Base-by-base conservation (phyloP, 495 filamentous ascomycete species). In the Cenococcum geophilum region DNA sequence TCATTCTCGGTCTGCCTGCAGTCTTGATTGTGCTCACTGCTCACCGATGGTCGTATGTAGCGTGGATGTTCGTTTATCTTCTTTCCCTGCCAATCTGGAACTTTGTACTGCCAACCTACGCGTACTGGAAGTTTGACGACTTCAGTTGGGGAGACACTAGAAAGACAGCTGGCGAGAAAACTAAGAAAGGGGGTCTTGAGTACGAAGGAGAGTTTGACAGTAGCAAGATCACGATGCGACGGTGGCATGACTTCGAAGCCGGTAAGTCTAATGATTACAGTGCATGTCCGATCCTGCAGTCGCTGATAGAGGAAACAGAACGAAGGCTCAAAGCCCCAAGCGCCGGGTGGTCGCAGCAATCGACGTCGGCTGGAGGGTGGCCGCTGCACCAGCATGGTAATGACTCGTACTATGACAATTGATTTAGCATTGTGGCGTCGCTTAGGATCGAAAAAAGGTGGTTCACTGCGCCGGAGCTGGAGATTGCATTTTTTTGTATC, bases 61-160 rank as follows among this genome's bases (percentile, higher is more conserved):
- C 88, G 40, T 99, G 95, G 95, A 96, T 99, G 95, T 68, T 89
- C 16, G 91, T 97, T 73, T 99, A 99, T 65, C 84, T 99, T 18
- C 37, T 91, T 45, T 96, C 93, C 0, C 84, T 99, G 0, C 95
- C 95, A 0, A 83, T 99, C 59, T 99, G 95, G 95, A 99, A 99
- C 74, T 95, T 97, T 65, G 80, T 99, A 16, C 86, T 99, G 3
- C 95, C 95, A 0, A 82, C 82, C 16, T 99, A 99, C 69, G 89
- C 95, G 5, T 99, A 90, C 78, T 99, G 95, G 95, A 97, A 99
- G 73, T 99, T 99, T 72, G 95, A 99, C 70, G 95, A 99, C 75
- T 99, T 99, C 79, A 93, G 89, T 70, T 99, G 95, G 93, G 95
- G 95, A 63, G 95, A 99, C 67, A 99, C 95, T 27, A 84, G 95